A percentile compares a stretch with the other conserved stretches of the same genome.
phyloP scores from a whole-genome alignment of 345 rosid genomes.

The Eucalyptus sp. region DNA sequence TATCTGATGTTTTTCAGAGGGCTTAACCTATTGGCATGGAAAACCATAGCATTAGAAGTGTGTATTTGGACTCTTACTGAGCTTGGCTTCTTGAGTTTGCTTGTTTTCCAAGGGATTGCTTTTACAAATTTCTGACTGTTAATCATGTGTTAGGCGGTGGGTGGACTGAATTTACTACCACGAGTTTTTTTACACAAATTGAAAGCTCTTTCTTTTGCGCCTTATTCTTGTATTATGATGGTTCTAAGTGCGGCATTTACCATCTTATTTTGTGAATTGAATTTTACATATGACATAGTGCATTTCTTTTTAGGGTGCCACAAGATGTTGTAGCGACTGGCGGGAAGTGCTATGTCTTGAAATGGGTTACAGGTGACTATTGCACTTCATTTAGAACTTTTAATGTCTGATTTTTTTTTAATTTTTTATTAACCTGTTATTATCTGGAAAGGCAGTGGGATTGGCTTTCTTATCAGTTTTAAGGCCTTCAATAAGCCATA shows the following conservation, averaged over 20 bases:
- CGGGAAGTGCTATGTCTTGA: conserved; percentile 72
- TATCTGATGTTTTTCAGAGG: not conserved
- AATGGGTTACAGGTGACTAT: conserved; percentile 75
- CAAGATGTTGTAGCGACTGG: conserved; percentile 94
- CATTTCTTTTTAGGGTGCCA: conserved; percentile 56
- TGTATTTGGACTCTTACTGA: not conserved
- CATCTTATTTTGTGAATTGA: not conserved
- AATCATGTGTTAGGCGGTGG: not conserved
- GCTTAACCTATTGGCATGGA: not conserved
- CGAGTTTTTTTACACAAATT: not conserved
- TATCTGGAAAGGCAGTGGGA: not conserved
- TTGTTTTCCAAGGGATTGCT: not conserved
- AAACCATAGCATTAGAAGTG: not conserved
- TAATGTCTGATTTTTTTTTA: not conserved
- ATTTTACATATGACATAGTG: not conserved
- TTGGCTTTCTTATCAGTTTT: not conserved
- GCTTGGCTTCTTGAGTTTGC: not conserved
- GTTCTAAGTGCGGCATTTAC: not conserved
- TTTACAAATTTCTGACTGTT: not conserved
- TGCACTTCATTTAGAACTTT: not conserved
- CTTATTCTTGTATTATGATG: not conserved
- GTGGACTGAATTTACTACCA: not conserved
- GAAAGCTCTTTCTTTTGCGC: not conserved
- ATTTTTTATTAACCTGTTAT: not conserved
- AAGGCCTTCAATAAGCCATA: not conserved